Conservation (phyloP, 352 stramenopile genomes). For the Phytopythium kandeliae region DNA sequence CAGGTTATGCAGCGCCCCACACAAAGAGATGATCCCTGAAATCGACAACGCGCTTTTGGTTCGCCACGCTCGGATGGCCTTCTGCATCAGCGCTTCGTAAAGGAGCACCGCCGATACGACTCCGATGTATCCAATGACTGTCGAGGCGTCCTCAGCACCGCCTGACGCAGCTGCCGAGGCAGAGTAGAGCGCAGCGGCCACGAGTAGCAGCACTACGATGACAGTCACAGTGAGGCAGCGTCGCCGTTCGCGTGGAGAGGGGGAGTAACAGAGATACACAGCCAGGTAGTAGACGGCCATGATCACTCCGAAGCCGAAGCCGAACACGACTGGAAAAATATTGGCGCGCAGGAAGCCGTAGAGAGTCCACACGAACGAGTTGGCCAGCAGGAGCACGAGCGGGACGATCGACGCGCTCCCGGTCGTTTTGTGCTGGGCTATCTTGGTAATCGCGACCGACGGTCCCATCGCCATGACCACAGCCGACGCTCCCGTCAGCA, state of each 20-base stretch:
- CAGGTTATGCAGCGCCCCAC: conserved; percentile 23
- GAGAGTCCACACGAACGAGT: conserved; percentile 35
- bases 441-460: conserved; percentile 22
- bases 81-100: conserved; percentile 41
- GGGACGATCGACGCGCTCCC: conserved; percentile 27
- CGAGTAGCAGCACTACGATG: conserved; percentile 11
- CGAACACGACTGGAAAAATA: conserved; percentile 23
- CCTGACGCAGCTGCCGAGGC: conserved; percentile 18
- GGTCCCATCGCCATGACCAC: conserved; percentile 37
- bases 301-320: conserved; percentile 26
- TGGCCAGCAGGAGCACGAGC: conserved; percentile 23
- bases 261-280: conserved; percentile 40
- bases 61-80: conserved; percentile 32
- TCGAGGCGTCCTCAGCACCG: conserved; percentile 15
- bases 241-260: conserved; percentile 9
- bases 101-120: conserved; percentile 18
- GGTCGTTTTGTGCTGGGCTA: conserved; percentile 29
- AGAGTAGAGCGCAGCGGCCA: conserved; percentile 23
- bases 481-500: conserved; percentile 20
- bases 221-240: conserved; percentile 13
- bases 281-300: conserved; percentile 29
- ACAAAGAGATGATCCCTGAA: conserved; percentile 37
- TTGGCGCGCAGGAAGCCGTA: conserved; percentile 26
- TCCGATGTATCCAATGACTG: conserved; percentile 18
- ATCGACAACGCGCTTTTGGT: conserved; percentile 26